A percentile compares a stretch with the other conserved stretches of the same genome.
Evolutionary conservation across 306 rosid genomes (phyloP).

Genomic region (Hylodesmum podocarpum): DNA sequence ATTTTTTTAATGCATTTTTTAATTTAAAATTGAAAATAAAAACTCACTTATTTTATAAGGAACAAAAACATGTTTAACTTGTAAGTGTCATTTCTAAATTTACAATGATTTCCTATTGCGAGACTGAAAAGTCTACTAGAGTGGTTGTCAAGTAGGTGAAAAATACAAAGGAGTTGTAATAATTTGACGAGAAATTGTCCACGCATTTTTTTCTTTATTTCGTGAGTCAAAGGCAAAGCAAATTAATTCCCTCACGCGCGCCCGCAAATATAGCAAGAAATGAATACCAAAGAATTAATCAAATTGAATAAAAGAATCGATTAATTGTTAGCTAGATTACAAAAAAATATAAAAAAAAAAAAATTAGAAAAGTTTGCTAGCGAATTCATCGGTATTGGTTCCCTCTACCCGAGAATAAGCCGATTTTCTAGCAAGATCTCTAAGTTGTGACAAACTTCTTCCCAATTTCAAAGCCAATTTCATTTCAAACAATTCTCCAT

Average conservation of each 20-base stretch:
- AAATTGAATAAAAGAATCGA: slow-evolving; percentile 9
- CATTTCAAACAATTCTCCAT: slow-evolving; percentile 66
- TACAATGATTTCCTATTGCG: background rate
- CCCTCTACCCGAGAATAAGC: slow-evolving; percentile 57
- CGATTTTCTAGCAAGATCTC: slow-evolving; percentile 59
- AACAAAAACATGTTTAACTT: no score
- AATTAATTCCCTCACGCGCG: background rate
- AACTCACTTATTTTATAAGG: no score
- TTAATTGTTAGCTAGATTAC: background rate
- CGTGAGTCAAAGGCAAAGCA: slow-evolving; percentile 15
- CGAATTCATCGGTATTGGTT: slow-evolving; percentile 59
- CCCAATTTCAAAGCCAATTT: slow-evolving; percentile 73
- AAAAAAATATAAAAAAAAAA: background rate
- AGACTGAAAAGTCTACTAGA: slow-evolving; percentile 6
- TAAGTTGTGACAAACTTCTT: slow-evolving; percentile 64
- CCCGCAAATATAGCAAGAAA: background rate
- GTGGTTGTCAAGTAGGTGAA: background rate
- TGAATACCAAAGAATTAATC: background rate
- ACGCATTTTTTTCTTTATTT: background rate
- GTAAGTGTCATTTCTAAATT: background rate
- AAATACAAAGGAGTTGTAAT: background rate
- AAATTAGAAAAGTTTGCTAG: slow-evolving; percentile 59
- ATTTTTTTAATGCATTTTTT: no score
- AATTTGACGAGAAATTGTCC: background rate
- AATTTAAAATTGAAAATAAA: no score